Base-by-base conservation (phyloP, 805 yeast genomes). In the Vanderwaltozyma verrucispora region DNA sequence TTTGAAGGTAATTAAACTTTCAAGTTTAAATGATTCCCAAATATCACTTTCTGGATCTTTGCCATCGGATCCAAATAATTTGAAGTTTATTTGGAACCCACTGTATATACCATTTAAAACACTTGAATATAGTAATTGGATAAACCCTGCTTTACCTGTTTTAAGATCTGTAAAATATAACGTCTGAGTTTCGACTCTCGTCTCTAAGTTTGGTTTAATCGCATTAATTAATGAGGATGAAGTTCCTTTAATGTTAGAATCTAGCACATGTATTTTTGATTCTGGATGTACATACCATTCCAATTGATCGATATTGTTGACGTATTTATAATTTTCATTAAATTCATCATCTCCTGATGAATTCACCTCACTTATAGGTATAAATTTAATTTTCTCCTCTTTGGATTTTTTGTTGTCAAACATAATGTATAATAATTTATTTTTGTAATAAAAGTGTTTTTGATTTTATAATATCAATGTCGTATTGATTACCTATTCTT, bases 101-200 rank as follows among this genome's bases (percentile, higher is more conserved):
- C 69, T 69, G 49, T 71, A 71, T 19, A 72, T 61, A 3, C 75
- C 75, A 14, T 53, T 56, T 67, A 72, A 60, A 16, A 72, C 60
- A 45, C 65, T 68, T 30, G 76, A 70, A 51, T 70, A 72, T 39
- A 72, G 64, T 21, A 73, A 54, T 52, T 73, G 78, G 13, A 75
- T 68, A 47, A 72, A 71, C 0, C 77, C 76, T 25, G 64, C 54
- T 34, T 58, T 51, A 1, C 68, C 69, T 14, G 63, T 46, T 11
- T 48, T 46, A 42, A 66, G 58, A 53, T 69, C 72, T 13, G 73
- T 67, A 50, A 70, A 72, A 53, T 73, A 73, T 40, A 72, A 62
- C 5, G 76, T 71, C 45, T 72, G 75, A 19, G 77, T 72, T 45
- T 73, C 77, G 12, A 72, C 71, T 43, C 65, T 68, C 28, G 76